phyloP scores from a whole-genome alignment of 805 yeast genomes.

The Starmerella cellae region DNA sequence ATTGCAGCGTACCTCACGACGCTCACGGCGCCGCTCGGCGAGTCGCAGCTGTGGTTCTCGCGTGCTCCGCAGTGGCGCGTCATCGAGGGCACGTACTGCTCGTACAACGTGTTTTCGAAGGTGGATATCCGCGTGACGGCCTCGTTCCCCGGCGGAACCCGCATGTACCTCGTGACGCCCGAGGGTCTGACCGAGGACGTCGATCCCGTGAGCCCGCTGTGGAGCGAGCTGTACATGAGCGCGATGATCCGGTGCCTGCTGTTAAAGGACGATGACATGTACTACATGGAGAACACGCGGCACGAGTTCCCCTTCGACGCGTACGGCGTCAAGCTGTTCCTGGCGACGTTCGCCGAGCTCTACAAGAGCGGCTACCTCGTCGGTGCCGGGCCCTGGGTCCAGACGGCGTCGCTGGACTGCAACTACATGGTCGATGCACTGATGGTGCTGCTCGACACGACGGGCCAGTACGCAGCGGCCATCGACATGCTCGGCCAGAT shows the following conservation, averaged over 20 bases:
- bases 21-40: constrained; percentile 33
- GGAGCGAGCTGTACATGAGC: constrained; percentile 45
- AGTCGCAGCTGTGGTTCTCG: constrained; percentile 64
- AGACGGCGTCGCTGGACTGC: constrained; percentile 47
- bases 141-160: constrained; percentile 39
- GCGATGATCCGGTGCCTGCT: constrained; percentile 64
- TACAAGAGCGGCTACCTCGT: constrained; percentile 52
- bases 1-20: constrained; percentile 46
- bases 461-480: constrained; percentile 52
- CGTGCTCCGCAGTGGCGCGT: constrained; percentile 35
- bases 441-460: constrained; percentile 46
- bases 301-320: constrained; percentile 58
- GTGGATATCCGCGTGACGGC: constrained; percentile 62
- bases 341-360: constrained; percentile 51
- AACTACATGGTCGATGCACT: constrained; percentile 71
- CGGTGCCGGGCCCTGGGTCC: constrained; percentile 58
- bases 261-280: constrained; percentile 68
- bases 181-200: constrained; percentile 17
- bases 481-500: constrained; percentile 45
- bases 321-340: constrained; percentile 39
- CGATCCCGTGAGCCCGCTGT: constrained; percentile 28
- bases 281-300: constrained; percentile 68
- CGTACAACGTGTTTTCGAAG: constrained; percentile 59
- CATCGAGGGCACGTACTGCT: constrained; percentile 33
- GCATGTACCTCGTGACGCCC: constrained; percentile 26